Evolutionary conservation across 306 rosid species (phyloP), one percentile per base, ranked within the genome.

Genomic region (Elaeagnus macrophylla): DNA sequence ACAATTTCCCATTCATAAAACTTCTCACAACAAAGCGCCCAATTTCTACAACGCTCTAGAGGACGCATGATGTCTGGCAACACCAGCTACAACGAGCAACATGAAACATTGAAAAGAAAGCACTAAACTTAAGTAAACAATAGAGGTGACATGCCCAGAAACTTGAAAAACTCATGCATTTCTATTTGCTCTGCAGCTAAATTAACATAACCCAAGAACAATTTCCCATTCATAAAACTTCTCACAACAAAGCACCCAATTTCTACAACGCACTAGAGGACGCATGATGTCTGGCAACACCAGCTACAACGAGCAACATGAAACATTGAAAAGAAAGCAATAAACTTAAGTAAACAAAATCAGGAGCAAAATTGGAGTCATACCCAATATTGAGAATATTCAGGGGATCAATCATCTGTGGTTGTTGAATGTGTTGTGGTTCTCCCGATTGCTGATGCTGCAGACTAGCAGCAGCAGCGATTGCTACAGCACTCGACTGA

Each of bases 361-460:
- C 35, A 11, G 32, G 9, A 40, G 12, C 16, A 37, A 2, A 39
- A 16, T 65, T 32, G 32, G 51, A 39, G 25, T 35, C 73, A 65
- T 79, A 93, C 99, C 96, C 96, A 19, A 93, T 69, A 68, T 93
- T 87, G 39, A 93, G 85, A 77, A 78, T 88, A 85, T 78, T 93
- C 48, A 93, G 85, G 40, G 99, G 94, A 71, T 93, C 99, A 58
- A 93, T 76, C 65, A 88, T 80, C 77, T 82, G 99, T 8, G 82
- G 89, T 66, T 86, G 97, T 39, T 67, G 78, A 41, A 72, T 55
- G 38, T 82, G 86, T 59, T 80, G 97, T 14, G 51, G 53, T 25
- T 70, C 74, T 10, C 72, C 78, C 39, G 79, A 58, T 19, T 60
- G 65, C 7, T 59, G 65, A 8, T 72, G 94, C 68, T 69, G 90